phyloP scores from a whole-genome alignment of 257 asterid species.

The Henckelia pumila region DNA sequence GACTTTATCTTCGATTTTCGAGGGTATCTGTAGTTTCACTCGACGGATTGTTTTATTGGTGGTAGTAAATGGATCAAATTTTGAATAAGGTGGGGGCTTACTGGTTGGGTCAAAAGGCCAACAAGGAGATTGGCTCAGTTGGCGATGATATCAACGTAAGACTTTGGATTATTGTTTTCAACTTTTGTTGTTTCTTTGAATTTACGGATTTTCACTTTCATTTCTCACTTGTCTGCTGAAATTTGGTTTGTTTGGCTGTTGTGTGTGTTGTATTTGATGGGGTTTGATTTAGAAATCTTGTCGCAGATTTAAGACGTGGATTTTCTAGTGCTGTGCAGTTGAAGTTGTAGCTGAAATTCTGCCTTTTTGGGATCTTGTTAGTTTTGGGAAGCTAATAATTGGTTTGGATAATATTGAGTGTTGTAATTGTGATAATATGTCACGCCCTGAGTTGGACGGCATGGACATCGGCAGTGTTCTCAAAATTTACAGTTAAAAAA shows the following conservation, averaged over 20 bases:
- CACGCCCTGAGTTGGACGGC: too few relatives aligned
- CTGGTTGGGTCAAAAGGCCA: conserved; percentile 79
- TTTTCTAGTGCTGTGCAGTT: neutral
- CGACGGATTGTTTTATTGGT: neutral
- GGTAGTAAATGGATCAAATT: conserved; percentile 54
- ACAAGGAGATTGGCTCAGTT: conserved; percentile 59
- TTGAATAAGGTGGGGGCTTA: conserved; percentile 48
- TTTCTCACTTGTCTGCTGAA: neutral
- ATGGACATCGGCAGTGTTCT: too few relatives aligned
- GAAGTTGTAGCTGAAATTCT: neutral
- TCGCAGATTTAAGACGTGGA: too few relatives aligned
- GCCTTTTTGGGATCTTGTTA: neutral
- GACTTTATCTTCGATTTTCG: conserved; percentile 3
- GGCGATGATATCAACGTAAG: conserved; percentile 79
- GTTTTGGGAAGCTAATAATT: neutral
- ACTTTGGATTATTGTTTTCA: neutral
- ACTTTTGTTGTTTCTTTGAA: neutral
- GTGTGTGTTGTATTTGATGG: neutral
- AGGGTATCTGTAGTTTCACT: neutral
- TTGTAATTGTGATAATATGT: too few relatives aligned
- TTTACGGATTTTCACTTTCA: neutral
- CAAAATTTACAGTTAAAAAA: too few relatives aligned
- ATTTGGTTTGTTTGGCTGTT: neutral
- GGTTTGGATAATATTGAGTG: neutral
- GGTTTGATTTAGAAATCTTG: too few relatives aligned